Percentiles rank a stretch among this genome's conserved stretches.
phyloP scores from a whole-genome alignment of 108 stramenopile genomes.

The Mediolabrus comicus region DNA sequence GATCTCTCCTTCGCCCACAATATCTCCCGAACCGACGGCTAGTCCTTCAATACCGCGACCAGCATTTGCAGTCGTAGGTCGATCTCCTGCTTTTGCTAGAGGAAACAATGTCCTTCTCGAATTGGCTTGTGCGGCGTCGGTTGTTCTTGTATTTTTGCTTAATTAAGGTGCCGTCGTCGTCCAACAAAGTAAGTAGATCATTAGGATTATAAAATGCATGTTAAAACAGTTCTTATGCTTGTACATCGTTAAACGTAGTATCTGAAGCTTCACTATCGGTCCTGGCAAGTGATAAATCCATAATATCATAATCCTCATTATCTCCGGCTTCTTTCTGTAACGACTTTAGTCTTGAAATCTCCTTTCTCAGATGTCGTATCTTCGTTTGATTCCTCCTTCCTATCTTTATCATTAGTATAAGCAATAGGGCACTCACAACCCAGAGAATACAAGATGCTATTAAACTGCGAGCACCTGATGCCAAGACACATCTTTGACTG shows the following conservation, averaged over 20 bases:
- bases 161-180: no score
- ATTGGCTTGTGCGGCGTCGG: not conserved
- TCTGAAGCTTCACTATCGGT: not conserved
- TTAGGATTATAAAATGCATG: not conserved
- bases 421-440: slow-evolving; percentile 24
- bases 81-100: not conserved
- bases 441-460: slow-evolving; percentile 29
- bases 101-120: not conserved
- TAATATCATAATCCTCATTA: not conserved
- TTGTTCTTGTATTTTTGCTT: not conserved
- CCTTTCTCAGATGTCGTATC: not conserved
- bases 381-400: slow-evolving; percentile 3
- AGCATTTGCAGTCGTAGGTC: not conserved
- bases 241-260: not conserved
- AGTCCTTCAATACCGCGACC: not conserved
- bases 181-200: no score
- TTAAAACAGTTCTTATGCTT: not conserved
- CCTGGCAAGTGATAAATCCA: no score
- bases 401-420: slow-evolving; percentile 20
- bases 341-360: not conserved
- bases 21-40: slow-evolving; percentile 36
- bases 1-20: slow-evolving; percentile 41
- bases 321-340: not conserved
- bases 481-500: slow-evolving; percentile 15
- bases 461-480: slow-evolving; percentile 22